These are phyloP conservation scores for Aspergillus saccharolyticus DNA, from an alignment of 495 filamentous ascomycete species.

Conservation along the genomic window DNA sequence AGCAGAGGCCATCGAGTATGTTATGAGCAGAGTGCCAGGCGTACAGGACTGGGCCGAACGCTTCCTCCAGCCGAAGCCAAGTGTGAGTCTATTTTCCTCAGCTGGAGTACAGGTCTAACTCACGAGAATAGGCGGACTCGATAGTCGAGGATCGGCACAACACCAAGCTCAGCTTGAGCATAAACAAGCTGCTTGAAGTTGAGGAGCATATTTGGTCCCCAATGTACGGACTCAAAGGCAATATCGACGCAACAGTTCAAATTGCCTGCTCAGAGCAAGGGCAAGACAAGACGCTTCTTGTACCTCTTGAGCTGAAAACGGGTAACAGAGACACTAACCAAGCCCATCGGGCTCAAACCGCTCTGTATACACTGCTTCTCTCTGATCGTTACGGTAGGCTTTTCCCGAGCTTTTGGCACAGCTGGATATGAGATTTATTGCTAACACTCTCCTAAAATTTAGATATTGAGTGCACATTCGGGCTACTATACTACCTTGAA, in stretches of 20 bases:
- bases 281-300: slow-evolving; percentile 62
- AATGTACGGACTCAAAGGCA: slow-evolving; percentile 93
- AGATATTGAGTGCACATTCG: slow-evolving; percentile 84
- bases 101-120: not conserved
- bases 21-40: slow-evolving; percentile 72
- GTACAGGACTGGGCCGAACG: slow-evolving; percentile 75
- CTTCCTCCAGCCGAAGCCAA: slow-evolving; percentile 70
- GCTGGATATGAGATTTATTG: not conserved
- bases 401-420: not conserved
- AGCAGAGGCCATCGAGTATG: slow-evolving; percentile 64
- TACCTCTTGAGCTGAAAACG: slow-evolving; percentile 93
- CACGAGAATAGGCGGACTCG: slow-evolving; percentile 53
- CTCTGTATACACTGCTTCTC: slow-evolving; percentile 85
- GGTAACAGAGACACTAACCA: slow-evolving; percentile 70
- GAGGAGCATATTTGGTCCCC: slow-evolving; percentile 98
- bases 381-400: slow-evolving; percentile 80
- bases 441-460: slow-evolving; percentile 4
- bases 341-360: slow-evolving; percentile 86
- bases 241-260: slow-evolving; percentile 97
- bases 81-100: slow-evolving; percentile 42
- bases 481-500: slow-evolving; percentile 92
- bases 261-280: slow-evolving; percentile 68
- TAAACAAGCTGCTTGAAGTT: slow-evolving; percentile 91
- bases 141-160: slow-evolving; percentile 75
- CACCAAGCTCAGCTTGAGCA: slow-evolving; percentile 66